Percentiles rank a stretch among this genome's conserved stretches.
Evolutionary conservation across 2,329 filamentous ascomycete species (phyloP).

Genomic region (Cladosporium sphaerospermum): DNA sequence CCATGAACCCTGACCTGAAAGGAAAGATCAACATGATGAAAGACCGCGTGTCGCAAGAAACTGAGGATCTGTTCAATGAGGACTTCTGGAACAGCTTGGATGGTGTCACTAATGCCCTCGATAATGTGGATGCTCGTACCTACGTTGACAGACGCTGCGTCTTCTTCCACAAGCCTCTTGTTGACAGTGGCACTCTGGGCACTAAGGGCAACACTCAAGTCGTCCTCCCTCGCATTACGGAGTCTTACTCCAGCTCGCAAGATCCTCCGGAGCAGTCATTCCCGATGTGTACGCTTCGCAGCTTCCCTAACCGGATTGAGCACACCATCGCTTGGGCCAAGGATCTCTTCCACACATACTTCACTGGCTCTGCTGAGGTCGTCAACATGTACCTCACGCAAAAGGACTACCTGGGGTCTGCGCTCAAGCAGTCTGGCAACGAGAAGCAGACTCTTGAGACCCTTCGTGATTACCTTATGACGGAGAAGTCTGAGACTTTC

Average conservation of each 20-base stretch:
- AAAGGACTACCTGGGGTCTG: constrained; percentile 79
- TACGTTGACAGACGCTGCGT: constrained; percentile 96
- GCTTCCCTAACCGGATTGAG: constrained; percentile 97
- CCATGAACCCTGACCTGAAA: constrained; percentile 88
- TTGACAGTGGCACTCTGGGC: constrained; percentile 96
- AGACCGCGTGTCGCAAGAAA: constrained; percentile 86
- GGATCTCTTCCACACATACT: constrained; percentile 89
- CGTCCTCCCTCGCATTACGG: constrained; percentile 80
- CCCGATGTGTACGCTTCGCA: constrained; percentile 95
- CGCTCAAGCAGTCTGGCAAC: constrained; percentile 86
- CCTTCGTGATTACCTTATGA: constrained; percentile 82
- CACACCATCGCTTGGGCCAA: constrained; percentile 98
- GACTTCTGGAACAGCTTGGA: constrained; percentile 82
- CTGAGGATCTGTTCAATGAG: constrained; percentile 91
- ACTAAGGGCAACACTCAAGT: constrained; percentile 99
- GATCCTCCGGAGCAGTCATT: constrained; percentile 98
- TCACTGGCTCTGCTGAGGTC: constrained; percentile 87
- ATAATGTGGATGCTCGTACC: constrained; percentile 94
- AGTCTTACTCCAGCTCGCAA: constrained; percentile 95
- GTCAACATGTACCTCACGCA: constrained; percentile 87
- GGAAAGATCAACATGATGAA: constrained; percentile 81
- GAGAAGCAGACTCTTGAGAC: constrained; percentile 91
- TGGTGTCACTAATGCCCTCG: constrained; percentile 91
- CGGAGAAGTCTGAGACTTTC: constrained; percentile 83
- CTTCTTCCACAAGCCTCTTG: constrained; percentile 93